Conservation (phyloP, 2,329 filamentous ascomycete genomes). For the Ceratocystis lukuohia region DNA sequence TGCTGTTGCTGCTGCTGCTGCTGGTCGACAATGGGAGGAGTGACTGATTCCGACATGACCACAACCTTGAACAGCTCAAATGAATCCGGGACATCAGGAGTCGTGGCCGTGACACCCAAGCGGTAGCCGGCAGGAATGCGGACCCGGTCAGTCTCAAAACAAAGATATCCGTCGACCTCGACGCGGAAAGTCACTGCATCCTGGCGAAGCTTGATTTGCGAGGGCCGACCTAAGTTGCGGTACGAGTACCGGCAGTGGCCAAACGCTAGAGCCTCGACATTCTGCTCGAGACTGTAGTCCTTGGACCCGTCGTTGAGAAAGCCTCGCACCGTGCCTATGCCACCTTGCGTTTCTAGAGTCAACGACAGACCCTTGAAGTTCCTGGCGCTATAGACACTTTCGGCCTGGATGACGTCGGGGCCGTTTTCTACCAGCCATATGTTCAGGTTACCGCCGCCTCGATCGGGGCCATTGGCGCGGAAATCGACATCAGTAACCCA, state of each 20-base stretch:
- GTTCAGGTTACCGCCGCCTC: slow-evolving; percentile 78
- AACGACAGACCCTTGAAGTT: slow-evolving; percentile 84
- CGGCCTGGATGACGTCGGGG: slow-evolving; percentile 48
- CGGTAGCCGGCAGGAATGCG: slow-evolving; percentile 65
- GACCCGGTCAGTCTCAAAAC: slow-evolving; percentile 74
- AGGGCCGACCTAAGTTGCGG: slow-evolving; percentile 78
- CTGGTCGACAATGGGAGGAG: slow-evolving; percentile 24
- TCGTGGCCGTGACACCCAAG: slow-evolving; percentile 78
- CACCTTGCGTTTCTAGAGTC: slow-evolving; percentile 69
- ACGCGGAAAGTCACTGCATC: slow-evolving; percentile 56
- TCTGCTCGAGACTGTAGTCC: slow-evolving; percentile 63
- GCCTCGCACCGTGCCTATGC: slow-evolving; percentile 67
- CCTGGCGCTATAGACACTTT: slow-evolving; percentile 71
- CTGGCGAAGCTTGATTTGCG: slow-evolving; percentile 61
- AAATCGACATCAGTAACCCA: slow-evolving; percentile 84
- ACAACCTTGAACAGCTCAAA: slow-evolving; percentile 86
- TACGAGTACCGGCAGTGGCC: slow-evolving; percentile 85
- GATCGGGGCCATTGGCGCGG: slow-evolving; percentile 70
- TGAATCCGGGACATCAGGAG: slow-evolving; percentile 82
- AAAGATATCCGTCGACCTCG: slow-evolving; percentile 62
- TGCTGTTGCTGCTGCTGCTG: slow-evolving; percentile 20
- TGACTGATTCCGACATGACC: slow-evolving; percentile 45
- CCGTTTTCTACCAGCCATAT: slow-evolving; percentile 77
- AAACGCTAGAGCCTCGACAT: slow-evolving; percentile 76
- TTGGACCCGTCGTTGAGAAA: slow-evolving; percentile 85